Base-by-base conservation (phyloP, 345 rosid genomes). In the Rhizophora apiculata region DNA sequence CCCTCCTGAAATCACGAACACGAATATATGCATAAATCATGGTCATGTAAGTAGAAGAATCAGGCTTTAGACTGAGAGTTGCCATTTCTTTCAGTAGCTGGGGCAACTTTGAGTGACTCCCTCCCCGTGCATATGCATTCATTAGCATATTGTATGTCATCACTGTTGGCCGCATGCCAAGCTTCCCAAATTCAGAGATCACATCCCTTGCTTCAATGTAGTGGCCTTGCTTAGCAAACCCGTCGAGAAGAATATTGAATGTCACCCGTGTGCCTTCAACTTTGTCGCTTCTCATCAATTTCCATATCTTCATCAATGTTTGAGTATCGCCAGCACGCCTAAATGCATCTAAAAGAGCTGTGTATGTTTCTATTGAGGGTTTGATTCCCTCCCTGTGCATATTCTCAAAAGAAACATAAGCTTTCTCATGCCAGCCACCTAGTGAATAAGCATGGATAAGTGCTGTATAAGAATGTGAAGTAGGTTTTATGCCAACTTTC, bases 131-230 rank as follows among this genome's bases (percentile, higher is more conserved):
- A 78, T 94, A 91, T 0, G 96, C 98, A 70, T 91, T 89, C 89
- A 94, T 89, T 82, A 94, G 85, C 94, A 94, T 94, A 70, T 91
- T 94, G 74, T 88, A 91, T 15, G 96, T 89, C 89, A 94, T 84
- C 60, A 89, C 81, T n/a, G 86, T 89, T 8, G 98, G 96, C 52
- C 72, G 85, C 71, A 94, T 77, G 7, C 97, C 94, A 22, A 83
- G 81, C 84, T 85, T 91, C 72, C 86, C 86, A 69, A 89, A 91
- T 71, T 91, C 96, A 37, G 79, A 85, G 39, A 91, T 67, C 29
- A 86, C 93, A 63, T 91, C 96, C 75, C 94, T 88, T 30, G 98
- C 92, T 85, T 93, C 96, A 4, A 77, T 29, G n/a, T 88, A 91
- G 31, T 60, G 85, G 27, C 98, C 98, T 82, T 91, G 96, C 75